Conservation (phyloP, 805 yeast species). For the Candida morakotiae region DNA sequence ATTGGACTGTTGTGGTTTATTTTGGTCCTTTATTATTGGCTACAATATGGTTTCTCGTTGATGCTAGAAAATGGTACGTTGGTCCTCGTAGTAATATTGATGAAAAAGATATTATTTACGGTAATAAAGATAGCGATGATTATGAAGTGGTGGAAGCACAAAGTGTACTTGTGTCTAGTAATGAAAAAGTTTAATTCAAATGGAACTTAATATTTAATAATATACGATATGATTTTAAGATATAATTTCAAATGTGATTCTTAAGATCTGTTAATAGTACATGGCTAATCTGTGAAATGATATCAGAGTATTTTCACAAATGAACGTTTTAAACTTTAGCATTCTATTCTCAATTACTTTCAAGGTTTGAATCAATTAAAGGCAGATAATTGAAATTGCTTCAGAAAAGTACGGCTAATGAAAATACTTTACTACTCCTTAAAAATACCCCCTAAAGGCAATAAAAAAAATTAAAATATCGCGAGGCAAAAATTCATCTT, state of each 20-base stretch:
- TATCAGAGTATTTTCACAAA: too few species aligned
- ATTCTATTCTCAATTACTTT: too few species aligned
- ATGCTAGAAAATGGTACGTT: constrained; percentile 55
- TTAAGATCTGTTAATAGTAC: too few species aligned
- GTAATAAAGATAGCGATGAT: constrained; percentile 11
- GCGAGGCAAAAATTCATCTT: neutral
- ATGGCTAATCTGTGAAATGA: too few species aligned
- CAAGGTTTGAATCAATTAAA: too few species aligned
- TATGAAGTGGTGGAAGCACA: constrained; percentile 6
- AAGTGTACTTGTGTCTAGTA: constrained; percentile 2
- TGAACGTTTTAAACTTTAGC: too few species aligned
- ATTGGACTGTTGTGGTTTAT: constrained; percentile 62
- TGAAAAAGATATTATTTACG: constrained; percentile 24
- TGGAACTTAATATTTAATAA: neutral
- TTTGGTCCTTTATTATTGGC: constrained; percentile 56
- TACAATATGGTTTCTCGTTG: constrained; percentile 45
- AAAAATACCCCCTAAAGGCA: neutral
- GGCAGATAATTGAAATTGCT: too few species aligned
- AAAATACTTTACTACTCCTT: too few species aligned
- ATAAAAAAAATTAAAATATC: neutral
- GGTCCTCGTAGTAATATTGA: constrained; percentile 59
- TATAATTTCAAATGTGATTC: neutral
- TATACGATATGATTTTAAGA: neutral
- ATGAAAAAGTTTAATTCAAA: constrained; percentile 1
- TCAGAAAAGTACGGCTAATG: too few species aligned